A percentile compares a stretch with the other conserved stretches of the same genome.
phyloP scores from a whole-genome alignment of 2,329 filamentous ascomycete species.

The Epichloe gansuensis region DNA sequence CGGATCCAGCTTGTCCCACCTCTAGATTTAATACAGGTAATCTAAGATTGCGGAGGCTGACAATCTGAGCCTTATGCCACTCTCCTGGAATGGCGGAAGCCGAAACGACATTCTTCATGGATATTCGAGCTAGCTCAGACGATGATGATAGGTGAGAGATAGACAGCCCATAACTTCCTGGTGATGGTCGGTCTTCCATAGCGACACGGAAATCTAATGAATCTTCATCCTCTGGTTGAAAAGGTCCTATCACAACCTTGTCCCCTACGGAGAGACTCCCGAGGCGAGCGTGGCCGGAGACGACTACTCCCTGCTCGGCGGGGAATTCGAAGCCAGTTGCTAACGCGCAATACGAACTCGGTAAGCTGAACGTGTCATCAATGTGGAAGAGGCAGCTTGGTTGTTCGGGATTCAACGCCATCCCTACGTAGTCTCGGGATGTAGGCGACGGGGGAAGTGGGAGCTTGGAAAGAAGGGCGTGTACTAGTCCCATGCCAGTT shows the following conservation, averaged over 20 bases:
- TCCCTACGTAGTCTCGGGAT: conserved; percentile 40
- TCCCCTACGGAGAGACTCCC: conserved; percentile 69
- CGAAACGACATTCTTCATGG: conserved; percentile 39
- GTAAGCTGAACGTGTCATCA: conserved; percentile 75
- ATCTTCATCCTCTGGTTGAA: conserved; percentile 44
- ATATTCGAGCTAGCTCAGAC: conserved; percentile 37
- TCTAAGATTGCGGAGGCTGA: conserved; percentile 78
- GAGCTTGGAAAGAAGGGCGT: conserved; percentile 66
- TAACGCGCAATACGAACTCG: conserved; percentile 38
- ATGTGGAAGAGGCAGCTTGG: conserved; percentile 67
- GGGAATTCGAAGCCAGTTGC: conserved; percentile 8
- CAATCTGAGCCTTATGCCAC: conserved; percentile 71
- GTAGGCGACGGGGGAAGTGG: conserved; percentile 49
- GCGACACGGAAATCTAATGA: conserved; percentile 14
- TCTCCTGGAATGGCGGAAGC: conserved; percentile 44
- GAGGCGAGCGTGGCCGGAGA: conserved; percentile 74
- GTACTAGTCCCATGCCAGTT: conserved; percentile 65
- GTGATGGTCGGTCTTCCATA: conserved; percentile 34
- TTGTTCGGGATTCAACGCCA: conserved; percentile 43
- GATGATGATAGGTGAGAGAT: conserved; percentile 41
- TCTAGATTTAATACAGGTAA: conserved; percentile 66
- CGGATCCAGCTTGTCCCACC: conserved; percentile 76
- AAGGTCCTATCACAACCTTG: conserved; percentile 66
- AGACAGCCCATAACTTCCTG: conserved; percentile 35
- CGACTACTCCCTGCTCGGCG: conserved; percentile 50